Evolutionary conservation across 2,329 filamentous ascomycete species (phyloP).

Genomic region (Epichloe baconii): DNA sequence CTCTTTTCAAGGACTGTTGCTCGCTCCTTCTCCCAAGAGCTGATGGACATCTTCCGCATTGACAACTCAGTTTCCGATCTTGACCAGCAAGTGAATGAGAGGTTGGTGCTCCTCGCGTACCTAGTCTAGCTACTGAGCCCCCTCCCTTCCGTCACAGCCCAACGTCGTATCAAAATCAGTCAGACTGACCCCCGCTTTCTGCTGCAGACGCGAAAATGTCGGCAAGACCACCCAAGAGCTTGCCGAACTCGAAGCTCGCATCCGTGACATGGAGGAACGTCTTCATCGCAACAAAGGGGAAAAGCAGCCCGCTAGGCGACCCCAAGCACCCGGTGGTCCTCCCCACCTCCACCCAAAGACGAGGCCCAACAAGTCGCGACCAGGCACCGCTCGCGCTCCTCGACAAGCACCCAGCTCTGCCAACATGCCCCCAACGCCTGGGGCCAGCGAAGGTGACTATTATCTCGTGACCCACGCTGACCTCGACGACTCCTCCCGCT

Average conservation of each 20-base stretch:
- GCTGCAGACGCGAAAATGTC: constrained; percentile 36
- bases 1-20: constrained; percentile 60
- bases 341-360: constrained; percentile 11
- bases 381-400: constrained; percentile 38
- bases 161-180: not conserved
- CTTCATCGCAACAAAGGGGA: constrained; percentile 33
- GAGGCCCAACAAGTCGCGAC: constrained; percentile 34
- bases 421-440: constrained; percentile 47
- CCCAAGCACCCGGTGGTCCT: constrained; percentile 5
- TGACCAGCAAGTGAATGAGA: constrained; percentile 63
- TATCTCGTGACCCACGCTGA: constrained; percentile 22
- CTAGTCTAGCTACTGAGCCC: not conserved
- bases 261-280: constrained; percentile 74
- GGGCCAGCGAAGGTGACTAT: constrained; percentile 51
- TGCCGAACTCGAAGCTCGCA: constrained; percentile 68
- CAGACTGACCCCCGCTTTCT: not conserved
- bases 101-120: constrained; percentile 42
- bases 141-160: constrained; percentile 1
- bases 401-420: constrained; percentile 39
- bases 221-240: constrained; percentile 65
- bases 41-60: constrained; percentile 82
- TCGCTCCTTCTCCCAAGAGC: constrained; percentile 70
- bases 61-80: constrained; percentile 65
- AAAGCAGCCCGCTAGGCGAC: constrained; percentile 7
- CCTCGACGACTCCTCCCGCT: constrained; percentile 5